Evolutionary conservation across 345 rosid species (phyloP).

Genomic region (Bruguiera parviflora): DNA sequence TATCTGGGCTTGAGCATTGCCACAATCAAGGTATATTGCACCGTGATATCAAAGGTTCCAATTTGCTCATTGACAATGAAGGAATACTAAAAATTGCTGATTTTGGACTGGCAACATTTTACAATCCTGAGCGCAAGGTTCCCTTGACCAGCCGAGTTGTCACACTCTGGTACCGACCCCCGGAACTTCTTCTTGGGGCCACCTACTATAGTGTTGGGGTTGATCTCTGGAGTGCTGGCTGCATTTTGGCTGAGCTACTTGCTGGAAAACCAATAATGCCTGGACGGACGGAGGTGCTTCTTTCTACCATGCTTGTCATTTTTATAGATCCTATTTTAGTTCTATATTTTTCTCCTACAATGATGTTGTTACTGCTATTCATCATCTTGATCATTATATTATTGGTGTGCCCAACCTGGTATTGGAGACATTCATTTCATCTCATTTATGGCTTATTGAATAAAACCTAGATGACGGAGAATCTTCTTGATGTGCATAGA

Average conservation of each 20-base stretch:
- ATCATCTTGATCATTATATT: too few species aligned
- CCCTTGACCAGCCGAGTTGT: slow-evolving; percentile 88
- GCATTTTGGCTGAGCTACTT: slow-evolving; percentile 86
- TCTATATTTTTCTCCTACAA: slow-evolving; percentile 5
- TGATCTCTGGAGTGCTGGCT: slow-evolving; percentile 98
- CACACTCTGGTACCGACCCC: slow-evolving; percentile 94
- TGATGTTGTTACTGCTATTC: background rate
- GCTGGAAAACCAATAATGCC: slow-evolving; percentile 93
- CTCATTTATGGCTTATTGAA: slow-evolving; percentile 8
- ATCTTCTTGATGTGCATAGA: background rate
- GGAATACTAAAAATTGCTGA: slow-evolving; percentile 86
- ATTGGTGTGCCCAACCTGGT: background rate
- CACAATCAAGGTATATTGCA: slow-evolving; percentile 76
- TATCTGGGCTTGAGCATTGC: slow-evolving; percentile 89
- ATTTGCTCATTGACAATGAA: slow-evolving; percentile 72
- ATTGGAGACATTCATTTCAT: background rate
- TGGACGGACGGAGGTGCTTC: slow-evolving; percentile 82
- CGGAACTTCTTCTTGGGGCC: slow-evolving; percentile 92
- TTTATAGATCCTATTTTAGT: background rate
- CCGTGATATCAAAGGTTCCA: slow-evolving; percentile 90
- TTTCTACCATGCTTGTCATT: background rate
- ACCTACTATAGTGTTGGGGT: slow-evolving; percentile 63
- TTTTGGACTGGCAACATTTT: slow-evolving; percentile 84
- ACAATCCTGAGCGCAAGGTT: slow-evolving; percentile 54
- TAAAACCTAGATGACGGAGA: slow-evolving; percentile 1